Conservation (phyloP, 2,329 filamentous ascomycete genomes). For the Diaporthe longicolla region DNA sequence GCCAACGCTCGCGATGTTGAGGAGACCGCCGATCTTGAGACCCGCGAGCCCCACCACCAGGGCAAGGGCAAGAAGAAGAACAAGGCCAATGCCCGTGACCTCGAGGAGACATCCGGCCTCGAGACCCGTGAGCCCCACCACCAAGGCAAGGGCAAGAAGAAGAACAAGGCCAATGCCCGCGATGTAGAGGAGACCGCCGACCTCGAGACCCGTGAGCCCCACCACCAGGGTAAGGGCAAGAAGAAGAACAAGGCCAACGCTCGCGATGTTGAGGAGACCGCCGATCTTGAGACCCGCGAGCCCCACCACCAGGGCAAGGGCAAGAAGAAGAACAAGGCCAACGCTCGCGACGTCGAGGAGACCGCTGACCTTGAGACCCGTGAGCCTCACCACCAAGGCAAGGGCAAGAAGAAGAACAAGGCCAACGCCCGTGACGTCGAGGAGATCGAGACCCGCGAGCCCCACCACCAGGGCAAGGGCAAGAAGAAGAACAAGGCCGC, state of each 20-base stretch:
- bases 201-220: conserved; percentile 45
- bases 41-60: conserved; percentile 40
- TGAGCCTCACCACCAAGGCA: conserved; percentile 45
- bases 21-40: conserved; percentile 31
- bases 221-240: conserved; percentile 42
- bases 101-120: conserved; percentile 21
- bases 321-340: conserved; percentile 37
- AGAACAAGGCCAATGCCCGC: neutral
- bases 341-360: conserved; percentile 23
- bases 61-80: conserved; percentile 45
- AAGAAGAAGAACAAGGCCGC: conserved; percentile 43
- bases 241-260: conserved; percentile 29
- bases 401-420: conserved; percentile 34
- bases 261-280: conserved; percentile 11
- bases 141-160: conserved; percentile 37
- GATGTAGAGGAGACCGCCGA: conserved; percentile 26
- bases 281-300: conserved; percentile 18
- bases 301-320: conserved; percentile 44
- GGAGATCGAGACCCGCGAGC: conserved; percentile 36
- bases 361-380: conserved; percentile 40
- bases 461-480: conserved; percentile 44
- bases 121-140: conserved; percentile 47
- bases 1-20: neutral
- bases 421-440: neutral
- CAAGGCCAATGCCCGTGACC: neutral